Conservation (phyloP, 2,329 filamentous ascomycete species). For the Podosphaera fusca region DNA sequence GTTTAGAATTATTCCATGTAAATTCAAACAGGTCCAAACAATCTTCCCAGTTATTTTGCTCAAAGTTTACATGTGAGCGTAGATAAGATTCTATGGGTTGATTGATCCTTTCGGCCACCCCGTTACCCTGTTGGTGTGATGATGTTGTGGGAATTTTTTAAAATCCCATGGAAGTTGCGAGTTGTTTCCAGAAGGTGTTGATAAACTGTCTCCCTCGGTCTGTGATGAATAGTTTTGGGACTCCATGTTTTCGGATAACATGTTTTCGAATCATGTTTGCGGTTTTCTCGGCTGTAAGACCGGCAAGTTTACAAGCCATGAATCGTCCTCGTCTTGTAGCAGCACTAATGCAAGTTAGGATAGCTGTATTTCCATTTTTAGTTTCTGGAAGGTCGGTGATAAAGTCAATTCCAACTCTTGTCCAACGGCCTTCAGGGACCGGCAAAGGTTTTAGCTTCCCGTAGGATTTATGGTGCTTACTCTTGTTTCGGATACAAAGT, state of each 20-base stretch:
- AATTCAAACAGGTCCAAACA: background rate
- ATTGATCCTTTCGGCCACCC: background rate
- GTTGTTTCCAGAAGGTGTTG: background rate
- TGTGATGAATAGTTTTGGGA: constrained; percentile 1
- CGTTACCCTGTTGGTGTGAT: background rate
- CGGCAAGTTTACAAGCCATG: background rate
- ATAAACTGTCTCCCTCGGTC: background rate
- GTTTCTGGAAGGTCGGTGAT: background rate
- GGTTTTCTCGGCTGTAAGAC: background rate
- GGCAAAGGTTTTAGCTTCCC: background rate
- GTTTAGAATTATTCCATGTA: background rate
- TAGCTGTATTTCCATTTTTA: constrained; percentile 1
- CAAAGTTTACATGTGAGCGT: constrained; percentile 2
- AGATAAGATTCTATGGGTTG: constrained; percentile 2
- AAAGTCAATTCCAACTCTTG: background rate
- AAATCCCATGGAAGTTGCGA: background rate
- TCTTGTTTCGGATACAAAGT: background rate
- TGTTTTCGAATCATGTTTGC: background rate
- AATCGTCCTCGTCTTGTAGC: background rate
- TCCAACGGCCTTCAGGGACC: background rate
- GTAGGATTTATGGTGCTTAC: background rate
- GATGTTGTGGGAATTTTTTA: background rate
- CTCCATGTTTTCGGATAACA: background rate
- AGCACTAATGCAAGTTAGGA: background rate
- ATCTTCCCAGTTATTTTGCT: constrained; percentile 4